These are phyloP conservation scores for Ambrosia trifida DNA, from an alignment of 129 eudicot genomes.

Conservation along the genomic window DNA sequence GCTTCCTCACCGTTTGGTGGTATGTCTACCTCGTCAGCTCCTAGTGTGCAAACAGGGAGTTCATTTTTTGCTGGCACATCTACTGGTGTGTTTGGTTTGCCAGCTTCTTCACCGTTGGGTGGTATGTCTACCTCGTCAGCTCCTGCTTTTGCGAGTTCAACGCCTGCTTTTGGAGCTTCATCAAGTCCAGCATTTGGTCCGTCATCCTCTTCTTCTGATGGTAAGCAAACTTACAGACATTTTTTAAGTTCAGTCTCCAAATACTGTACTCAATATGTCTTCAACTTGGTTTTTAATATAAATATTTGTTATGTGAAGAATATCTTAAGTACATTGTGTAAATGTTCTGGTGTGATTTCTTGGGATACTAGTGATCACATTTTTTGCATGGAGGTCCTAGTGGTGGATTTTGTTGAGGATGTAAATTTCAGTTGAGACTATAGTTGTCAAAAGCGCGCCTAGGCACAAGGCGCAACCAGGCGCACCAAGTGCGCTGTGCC, in stretches of 20 bases:
- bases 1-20: slow-evolving; percentile 88
- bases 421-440: background rate
- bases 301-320: slow-evolving; percentile 18
- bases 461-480: too few species aligned
- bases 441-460: too few species aligned
- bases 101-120: slow-evolving; percentile 83
- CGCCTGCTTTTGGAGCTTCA: slow-evolving; percentile 71
- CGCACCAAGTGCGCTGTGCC: too few species aligned
- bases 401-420: slow-evolving; percentile 1
- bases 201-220: slow-evolving; percentile 68
- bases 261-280: background rate
- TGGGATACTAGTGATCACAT: background rate
- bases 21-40: slow-evolving; percentile 64
- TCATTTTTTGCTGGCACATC: slow-evolving; percentile 85
- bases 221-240: slow-evolving; percentile 28
- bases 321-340: background rate
- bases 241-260: background rate
- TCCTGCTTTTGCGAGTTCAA: slow-evolving; percentile 73
- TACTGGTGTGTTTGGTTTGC: slow-evolving; percentile 87
- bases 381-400: background rate
- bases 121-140: slow-evolving; percentile 70
- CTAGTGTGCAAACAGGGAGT: slow-evolving; percentile 84
- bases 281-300: background rate
- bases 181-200: slow-evolving; percentile 72
- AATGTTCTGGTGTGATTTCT: slow-evolving; percentile 7